Base-by-base conservation (phyloP, 257 asterid species). In the Petrea volubilis region DNA sequence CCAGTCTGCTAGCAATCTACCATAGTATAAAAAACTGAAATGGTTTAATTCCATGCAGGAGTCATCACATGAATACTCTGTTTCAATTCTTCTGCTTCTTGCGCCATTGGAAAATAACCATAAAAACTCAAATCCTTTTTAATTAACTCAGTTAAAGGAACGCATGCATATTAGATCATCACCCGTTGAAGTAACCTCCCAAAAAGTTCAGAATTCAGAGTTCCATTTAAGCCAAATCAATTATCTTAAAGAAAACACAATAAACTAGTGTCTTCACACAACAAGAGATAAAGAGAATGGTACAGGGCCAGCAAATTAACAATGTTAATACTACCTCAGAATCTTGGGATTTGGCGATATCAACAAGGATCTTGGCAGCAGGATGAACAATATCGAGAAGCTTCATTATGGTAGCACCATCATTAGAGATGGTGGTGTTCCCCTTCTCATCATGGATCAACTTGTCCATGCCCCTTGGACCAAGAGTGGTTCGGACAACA, bases 391-490 rank as follows among this genome's bases (percentile, higher is more conserved):
- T 95, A 78, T 95, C 99, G 13, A 95, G 96, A 78, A 90, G 99
- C 83, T 95, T 95, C 99, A 95, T 95, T 73, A 95, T 95, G 70
- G 99, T 95, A 67, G 99, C 81, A 76, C 99, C 99, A 65, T 95
- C 99, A 83, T 95, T 95, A 12, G 99, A 95, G 56, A 95, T 95
- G 63, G 98, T 95, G 74, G 97, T 88, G 83, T 77, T 88, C 14
- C 99, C 99, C 90, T 95, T 95, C n/a, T 95, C 98, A 43, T 95
- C 98, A 49, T 95, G 98, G 87, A 95, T 92, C 88, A 92, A 77
- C 86, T 95, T 92, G 88, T 95, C 98, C 99, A 95, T 95, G 67
- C 99, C 99, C 82, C 99, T 85, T 1, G 99, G 99, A 23, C 99
- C 98, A 71, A 92, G 98, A 31, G 99, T 95, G 59, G 90, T 75